Percentiles rank a stretch among this genome's conserved stretches.
These are phyloP conservation scores for Heimioporus sp. DNA, from an alignment of 768 basidiomycete species.

Conservation along the genomic window DNA sequence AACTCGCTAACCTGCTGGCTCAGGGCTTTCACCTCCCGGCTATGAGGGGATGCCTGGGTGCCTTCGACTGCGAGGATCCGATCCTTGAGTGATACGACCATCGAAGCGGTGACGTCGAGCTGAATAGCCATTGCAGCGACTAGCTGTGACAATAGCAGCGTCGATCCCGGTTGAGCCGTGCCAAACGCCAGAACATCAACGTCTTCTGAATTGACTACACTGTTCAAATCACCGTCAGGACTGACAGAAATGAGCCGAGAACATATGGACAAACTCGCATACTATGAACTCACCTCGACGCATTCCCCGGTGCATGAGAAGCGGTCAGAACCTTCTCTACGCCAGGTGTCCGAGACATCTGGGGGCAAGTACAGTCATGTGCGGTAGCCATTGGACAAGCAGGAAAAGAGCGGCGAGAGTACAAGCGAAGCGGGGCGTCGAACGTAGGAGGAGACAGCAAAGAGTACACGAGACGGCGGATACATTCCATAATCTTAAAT, in stretches of 20 bases:
- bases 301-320: not conserved
- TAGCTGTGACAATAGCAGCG: conserved; percentile 6
- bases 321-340: not conserved
- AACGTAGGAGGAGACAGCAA: not conserved
- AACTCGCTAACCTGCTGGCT: conserved; percentile 8
- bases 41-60: not conserved
- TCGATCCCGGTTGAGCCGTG: conserved; percentile 1
- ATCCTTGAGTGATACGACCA: conserved; percentile 15
- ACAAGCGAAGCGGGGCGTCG: not conserved
- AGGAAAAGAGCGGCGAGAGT: not conserved
- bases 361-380: not conserved
- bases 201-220: not conserved
- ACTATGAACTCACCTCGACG: too few species aligned
- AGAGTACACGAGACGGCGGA: not conserved
- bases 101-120: conserved; percentile 5
- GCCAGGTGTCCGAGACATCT: not conserved
- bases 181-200: not conserved
- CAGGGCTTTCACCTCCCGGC: conserved; percentile 2
- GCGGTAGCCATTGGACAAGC: conserved; percentile 2
- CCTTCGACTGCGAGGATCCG: conserved; percentile 16
- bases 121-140: not conserved
- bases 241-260: not conserved
- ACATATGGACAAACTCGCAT: not conserved
- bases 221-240: not conserved
- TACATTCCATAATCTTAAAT: conserved; percentile 2